A percentile compares a stretch with the other conserved stretches of the same genome.
These are phyloP conservation scores for Pythium aphanidermatum DNA, from an alignment of 352 stramenopile species.

Conservation along the genomic window DNA sequence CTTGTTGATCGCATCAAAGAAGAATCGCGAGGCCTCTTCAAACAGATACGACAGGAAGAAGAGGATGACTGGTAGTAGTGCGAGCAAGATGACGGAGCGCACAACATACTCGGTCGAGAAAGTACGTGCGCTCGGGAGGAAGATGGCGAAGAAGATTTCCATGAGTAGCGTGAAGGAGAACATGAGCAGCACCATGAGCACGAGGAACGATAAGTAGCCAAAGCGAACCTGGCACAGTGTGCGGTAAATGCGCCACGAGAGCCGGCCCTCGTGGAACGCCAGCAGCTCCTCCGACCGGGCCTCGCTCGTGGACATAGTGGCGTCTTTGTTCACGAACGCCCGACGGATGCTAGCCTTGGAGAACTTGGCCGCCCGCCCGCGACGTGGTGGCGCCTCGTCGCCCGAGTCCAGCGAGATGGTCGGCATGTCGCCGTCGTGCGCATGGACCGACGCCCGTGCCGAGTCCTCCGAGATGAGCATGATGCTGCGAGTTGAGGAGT, in stretches of 20 bases:
- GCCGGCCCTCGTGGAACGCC: constrained; percentile 17
- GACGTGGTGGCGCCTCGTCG: no score
- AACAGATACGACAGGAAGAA: constrained; percentile 86
- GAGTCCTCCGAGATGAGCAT: constrained; percentile 12
- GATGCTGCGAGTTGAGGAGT: neutral
- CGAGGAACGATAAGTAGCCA: constrained; percentile 85
- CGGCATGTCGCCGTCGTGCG: constrained; percentile 2
- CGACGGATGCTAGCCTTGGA: no score
- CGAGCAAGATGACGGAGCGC: constrained; percentile 62
- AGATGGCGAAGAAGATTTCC: constrained; percentile 90
- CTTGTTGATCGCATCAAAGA: constrained; percentile 83
- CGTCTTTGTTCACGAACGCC: neutral
- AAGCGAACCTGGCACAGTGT: constrained; percentile 77
- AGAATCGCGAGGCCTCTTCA: constrained; percentile 75
- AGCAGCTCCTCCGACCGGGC: neutral
- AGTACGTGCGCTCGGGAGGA: constrained; percentile 66
- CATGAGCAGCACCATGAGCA: constrained; percentile 88
- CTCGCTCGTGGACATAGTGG: constrained; percentile 13
- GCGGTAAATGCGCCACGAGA: constrained; percentile 62
- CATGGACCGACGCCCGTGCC: constrained; percentile 1
- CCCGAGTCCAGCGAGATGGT: constrained; percentile 3
- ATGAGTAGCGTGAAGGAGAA: constrained; percentile 87
- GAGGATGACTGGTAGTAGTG: constrained; percentile 63
- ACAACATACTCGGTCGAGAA: constrained; percentile 71
- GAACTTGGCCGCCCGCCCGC: no score